Evolutionary conservation across 176 grass and related monocot genomes (phyloP).

Genomic region (Bromus sterilis): DNA sequence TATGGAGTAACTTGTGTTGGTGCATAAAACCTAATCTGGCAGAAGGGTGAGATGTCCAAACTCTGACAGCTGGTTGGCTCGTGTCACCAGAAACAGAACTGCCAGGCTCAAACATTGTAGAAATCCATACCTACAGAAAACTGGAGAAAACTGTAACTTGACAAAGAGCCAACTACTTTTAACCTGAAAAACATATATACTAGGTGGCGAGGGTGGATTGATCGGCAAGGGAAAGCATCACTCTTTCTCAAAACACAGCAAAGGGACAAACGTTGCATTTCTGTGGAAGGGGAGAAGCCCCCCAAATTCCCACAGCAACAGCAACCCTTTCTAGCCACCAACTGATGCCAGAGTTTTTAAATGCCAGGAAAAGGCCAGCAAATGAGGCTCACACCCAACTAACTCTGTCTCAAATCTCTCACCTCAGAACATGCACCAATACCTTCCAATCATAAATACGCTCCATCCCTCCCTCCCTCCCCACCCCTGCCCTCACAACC

Average conservation of each 20-base stretch:
- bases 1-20: conserved; percentile 1
- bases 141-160: conserved; percentile 4
- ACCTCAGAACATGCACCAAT: conserved; percentile 46
- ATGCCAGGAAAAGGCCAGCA: conserved; percentile 59
- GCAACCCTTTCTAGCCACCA: conserved; percentile 32
- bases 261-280: conserved; percentile 45
- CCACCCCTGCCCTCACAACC: conserved; percentile 31
- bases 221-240: conserved; percentile 7
- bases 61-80: conserved; percentile 8
- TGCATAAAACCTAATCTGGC: conserved; percentile 20
- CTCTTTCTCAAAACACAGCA: conserved; percentile 36
- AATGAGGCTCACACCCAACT: conserved; percentile 60
- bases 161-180: conserved; percentile 14
- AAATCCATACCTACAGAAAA: conserved; percentile 15
- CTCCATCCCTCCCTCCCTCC: conserved; percentile 4
- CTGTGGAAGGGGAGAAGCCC: neutral
- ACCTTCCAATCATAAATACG: conserved; percentile 45
- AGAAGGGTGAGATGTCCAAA: conserved; percentile 24
- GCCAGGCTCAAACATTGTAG: neutral
- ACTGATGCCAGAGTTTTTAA: conserved; percentile 43
- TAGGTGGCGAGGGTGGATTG: conserved; percentile 9
- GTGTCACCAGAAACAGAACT: neutral
- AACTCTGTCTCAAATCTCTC: conserved; percentile 60
- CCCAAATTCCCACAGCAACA: conserved; percentile 28
- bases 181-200: conserved; percentile 8